These are phyloP conservation scores for Takashimella koratensis DNA, from an alignment of 1,284 basidiomycete genomes.

Conservation along the genomic window DNA sequence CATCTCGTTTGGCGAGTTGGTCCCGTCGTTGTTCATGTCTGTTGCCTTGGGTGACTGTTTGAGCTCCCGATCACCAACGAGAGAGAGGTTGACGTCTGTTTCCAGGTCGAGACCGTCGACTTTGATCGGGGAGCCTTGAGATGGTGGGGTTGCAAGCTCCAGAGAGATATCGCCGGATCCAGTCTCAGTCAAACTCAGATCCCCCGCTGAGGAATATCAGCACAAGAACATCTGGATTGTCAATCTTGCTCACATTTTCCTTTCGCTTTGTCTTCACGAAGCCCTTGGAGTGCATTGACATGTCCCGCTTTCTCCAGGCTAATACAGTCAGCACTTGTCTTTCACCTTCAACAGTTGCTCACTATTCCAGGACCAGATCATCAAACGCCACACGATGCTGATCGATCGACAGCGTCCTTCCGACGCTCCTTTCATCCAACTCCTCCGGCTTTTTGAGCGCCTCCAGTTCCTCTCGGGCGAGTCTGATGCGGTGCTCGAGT, in stretches of 20 bases:
- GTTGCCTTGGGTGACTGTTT: not conserved
- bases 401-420: not conserved
- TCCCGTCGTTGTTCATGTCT: not conserved
- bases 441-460: not conserved
- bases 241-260: not conserved
- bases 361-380: not conserved
- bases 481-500: not conserved
- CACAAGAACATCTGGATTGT: too few relatives aligned
- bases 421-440: not conserved
- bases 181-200: not conserved
- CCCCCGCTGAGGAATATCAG: not conserved
- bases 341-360: too few relatives aligned
- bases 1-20: not conserved
- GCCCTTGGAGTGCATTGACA: not conserved
- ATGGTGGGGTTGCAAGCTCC: not conserved
- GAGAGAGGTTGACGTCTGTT: not conserved
- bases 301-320: not conserved
- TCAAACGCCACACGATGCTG: not conserved
- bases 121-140: not conserved
- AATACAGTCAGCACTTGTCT: too few relatives aligned
- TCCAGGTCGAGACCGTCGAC: slow-evolving; percentile 1
- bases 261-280: not conserved
- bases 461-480: not conserved
- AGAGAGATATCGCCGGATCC: not conserved
- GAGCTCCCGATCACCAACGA: not conserved